Conservation (phyloP, 129 eudicot species). For the Sambucus nigra region DNA sequence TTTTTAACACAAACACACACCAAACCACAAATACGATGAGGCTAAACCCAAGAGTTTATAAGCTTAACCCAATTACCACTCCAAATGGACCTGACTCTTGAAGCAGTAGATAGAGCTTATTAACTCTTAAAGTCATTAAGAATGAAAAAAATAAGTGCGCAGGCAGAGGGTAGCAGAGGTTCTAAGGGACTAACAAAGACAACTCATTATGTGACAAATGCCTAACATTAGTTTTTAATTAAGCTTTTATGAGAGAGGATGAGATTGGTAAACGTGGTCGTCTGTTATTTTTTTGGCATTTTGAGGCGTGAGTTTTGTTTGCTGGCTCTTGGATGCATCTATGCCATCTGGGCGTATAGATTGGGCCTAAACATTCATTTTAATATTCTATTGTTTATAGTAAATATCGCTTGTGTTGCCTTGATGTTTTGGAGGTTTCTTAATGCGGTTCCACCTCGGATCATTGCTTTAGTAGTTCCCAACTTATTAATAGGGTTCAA, state of each 20-base stretch:
- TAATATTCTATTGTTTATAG: neutral
- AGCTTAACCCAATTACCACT: too few relatives aligned
- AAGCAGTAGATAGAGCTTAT: too few relatives aligned
- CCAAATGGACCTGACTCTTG: too few relatives aligned
- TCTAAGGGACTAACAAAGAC: conserved; percentile 3
- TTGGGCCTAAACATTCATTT: conserved; percentile 9
- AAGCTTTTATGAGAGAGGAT: neutral
- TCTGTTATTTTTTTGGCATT: conserved; percentile 11
- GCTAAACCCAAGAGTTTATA: too few relatives aligned
- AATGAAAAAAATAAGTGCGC: neutral
- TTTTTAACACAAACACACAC: too few relatives aligned
- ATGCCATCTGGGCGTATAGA: conserved; percentile 5
- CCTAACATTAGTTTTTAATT: conserved; percentile 1
- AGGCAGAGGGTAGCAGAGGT: neutral
- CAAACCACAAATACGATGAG: too few relatives aligned
- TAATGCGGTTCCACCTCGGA: neutral
- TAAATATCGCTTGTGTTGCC: neutral
- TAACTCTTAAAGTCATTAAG: too few relatives aligned
- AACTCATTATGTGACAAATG: conserved; percentile 8
- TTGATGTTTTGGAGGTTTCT: conserved; percentile 2
- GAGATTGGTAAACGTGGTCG: neutral
- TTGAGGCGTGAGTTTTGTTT: conserved; percentile 13
- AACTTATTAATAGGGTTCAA: too few relatives aligned
- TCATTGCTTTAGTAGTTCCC: neutral
- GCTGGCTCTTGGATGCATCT: conserved; percentile 12